Evolutionary conservation across 805 yeast genomes (phyloP).

Genomic region (Wickerhamiella nectarea): DNA sequence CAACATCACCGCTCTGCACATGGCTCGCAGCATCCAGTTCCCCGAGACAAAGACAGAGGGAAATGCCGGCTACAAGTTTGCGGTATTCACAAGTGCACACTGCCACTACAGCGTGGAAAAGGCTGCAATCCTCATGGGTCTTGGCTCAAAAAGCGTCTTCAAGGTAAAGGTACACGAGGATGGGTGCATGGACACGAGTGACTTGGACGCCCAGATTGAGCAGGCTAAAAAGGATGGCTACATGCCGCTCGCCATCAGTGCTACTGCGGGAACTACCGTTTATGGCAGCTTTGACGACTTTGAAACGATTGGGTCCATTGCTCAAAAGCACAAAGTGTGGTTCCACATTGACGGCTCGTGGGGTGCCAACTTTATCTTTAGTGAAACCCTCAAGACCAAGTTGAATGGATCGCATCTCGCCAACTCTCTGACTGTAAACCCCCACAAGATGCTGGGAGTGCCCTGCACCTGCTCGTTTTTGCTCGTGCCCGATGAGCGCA

Average conservation of each 20-base stretch:
- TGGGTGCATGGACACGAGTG: constrained; percentile 43
- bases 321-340: constrained; percentile 49
- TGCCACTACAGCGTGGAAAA: constrained; percentile 72
- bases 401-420: constrained; percentile 53
- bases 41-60: constrained; percentile 63
- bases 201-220: constrained; percentile 35
- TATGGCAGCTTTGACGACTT: constrained; percentile 72
- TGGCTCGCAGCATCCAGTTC: constrained; percentile 50
- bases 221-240: constrained; percentile 38
- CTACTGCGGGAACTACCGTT: constrained; percentile 83
- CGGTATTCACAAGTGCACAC: constrained; percentile 56
- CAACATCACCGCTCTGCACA: constrained; percentile 62
- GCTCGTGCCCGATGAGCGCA: constrained; percentile 51
- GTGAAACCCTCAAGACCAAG: constrained; percentile 32
- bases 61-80: constrained; percentile 35
- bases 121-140: constrained; percentile 62
- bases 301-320: constrained; percentile 38
- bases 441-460: constrained; percentile 82
- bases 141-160: constrained; percentile 51
- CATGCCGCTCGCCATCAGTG: constrained; percentile 63
- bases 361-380: constrained; percentile 78
- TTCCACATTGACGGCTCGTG: constrained; percentile 80
- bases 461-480: constrained; percentile 58
- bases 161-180: constrained; percentile 43
- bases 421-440: constrained; percentile 65